These are phyloP conservation scores for Nicotiana tomentosiformis DNA, from an alignment of 257 asterid species.

Conservation along the genomic window DNA sequence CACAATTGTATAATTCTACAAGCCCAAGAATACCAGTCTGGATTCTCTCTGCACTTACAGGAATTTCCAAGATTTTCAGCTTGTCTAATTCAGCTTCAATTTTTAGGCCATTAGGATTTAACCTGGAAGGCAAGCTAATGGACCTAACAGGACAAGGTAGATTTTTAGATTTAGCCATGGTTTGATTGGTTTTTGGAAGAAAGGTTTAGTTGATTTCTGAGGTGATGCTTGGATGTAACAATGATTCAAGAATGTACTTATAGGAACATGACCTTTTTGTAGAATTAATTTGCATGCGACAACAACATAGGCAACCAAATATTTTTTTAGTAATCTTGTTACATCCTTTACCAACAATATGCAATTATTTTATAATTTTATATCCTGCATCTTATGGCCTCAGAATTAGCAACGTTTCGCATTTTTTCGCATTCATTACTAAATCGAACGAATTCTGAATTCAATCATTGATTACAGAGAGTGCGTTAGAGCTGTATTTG, in stretches of 20 bases:
- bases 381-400: constrained; percentile 12
- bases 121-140: constrained; percentile 75
- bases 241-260: constrained; percentile 16
- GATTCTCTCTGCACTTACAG: constrained; percentile 23
- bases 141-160: constrained; percentile 48
- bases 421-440: neutral
- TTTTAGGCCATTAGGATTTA: constrained; percentile 36
- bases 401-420: constrained; percentile 17
- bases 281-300: constrained; percentile 37
- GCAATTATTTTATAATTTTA: constrained; percentile 17
- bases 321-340: constrained; percentile 25
- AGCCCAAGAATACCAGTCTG: constrained; percentile 24
- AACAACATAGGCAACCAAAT: constrained; percentile 24
- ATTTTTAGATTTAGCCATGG: constrained; percentile 33
- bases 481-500: constrained; percentile 1
- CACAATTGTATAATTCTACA: constrained; percentile 21
- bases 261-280: constrained; percentile 20
- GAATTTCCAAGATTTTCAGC: constrained; percentile 27
- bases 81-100: constrained; percentile 40
- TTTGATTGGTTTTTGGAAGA: neutral
- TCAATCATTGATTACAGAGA: neutral
- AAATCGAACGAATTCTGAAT: constrained; percentile 6
- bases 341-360: constrained; percentile 30
- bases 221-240: constrained; percentile 10
- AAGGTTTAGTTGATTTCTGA: neutral